Conservation (phyloP, 495 filamentous ascomycete genomes). For the Daldinia vernicosa region DNA sequence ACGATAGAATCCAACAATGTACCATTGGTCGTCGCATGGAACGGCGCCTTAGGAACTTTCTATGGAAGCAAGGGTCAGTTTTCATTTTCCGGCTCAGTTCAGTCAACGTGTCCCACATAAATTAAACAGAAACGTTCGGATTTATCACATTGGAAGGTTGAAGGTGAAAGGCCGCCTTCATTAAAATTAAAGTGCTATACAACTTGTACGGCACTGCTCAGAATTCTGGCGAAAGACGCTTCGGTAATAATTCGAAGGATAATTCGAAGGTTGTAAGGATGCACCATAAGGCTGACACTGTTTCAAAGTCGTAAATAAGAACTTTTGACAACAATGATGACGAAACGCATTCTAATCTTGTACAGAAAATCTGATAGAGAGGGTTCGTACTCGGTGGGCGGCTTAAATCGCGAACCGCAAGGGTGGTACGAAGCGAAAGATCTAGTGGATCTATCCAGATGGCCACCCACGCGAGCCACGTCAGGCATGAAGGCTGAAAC, state of each 20-base stretch:
- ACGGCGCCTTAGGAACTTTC: conserved; percentile 12
- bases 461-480: conserved; percentile 32
- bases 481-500: conserved; percentile 40
- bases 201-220: neutral
- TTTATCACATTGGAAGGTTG: neutral
- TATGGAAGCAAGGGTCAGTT: conserved; percentile 11
- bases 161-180: neutral
- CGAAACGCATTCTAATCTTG: neutral
- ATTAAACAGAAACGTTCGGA: neutral
- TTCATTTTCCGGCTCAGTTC: conserved; percentile 12
- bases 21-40: conserved; percentile 7
- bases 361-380: neutral
- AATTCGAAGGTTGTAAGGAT: neutral
- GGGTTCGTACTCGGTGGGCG: neutral
- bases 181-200: conserved; percentile 1
- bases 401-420: conserved; percentile 19
- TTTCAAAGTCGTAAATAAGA: neutral
- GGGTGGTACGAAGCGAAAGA: conserved; percentile 20
- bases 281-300: neutral
- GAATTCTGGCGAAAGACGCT: neutral
- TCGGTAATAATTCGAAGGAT: conserved; percentile 1
- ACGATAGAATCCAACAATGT: conserved; percentile 2
- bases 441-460: conserved; percentile 20
- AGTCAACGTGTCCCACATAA: conserved; percentile 26
- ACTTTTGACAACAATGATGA: neutral